Evolutionary conservation across 1,284 basidiomycete genomes (phyloP).

Genomic region (Phlebopus sp.): DNA sequence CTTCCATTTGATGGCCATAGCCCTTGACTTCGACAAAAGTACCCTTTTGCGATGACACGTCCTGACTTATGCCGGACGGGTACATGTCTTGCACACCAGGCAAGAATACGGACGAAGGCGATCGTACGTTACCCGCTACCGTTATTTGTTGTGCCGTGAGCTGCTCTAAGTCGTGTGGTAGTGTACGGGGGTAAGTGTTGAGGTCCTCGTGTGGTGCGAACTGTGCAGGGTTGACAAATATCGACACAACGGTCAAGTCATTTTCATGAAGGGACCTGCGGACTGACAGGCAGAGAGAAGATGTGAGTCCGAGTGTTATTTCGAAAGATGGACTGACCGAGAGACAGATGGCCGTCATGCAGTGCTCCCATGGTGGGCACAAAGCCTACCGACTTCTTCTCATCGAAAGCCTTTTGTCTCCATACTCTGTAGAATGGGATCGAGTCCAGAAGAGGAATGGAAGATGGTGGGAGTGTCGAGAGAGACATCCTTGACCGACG

Average conservation of each 20-base stretch:
- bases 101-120: constrained; percentile 73
- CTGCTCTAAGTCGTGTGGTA: constrained; percentile 61
- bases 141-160: constrained; percentile 36
- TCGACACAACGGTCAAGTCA: constrained; percentile 88
- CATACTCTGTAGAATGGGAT: constrained; percentile 74
- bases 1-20: constrained; percentile 86
- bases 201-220: constrained; percentile 97
- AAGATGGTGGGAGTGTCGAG: constrained; percentile 41
- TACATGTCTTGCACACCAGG: constrained; percentile 85
- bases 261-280: constrained; percentile 72
- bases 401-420: constrained; percentile 63
- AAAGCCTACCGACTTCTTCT: constrained; percentile 77
- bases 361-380: constrained; percentile 98
- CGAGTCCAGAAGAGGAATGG: constrained; percentile 77
- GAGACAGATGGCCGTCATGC: constrained; percentile 88
- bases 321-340: constrained; percentile 55
- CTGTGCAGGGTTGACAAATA: constrained; percentile 98
- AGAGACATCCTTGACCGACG: constrained; percentile 15
- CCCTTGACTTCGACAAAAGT: constrained; percentile 92
- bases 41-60: constrained; percentile 75
- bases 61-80: constrained; percentile 81
- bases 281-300: constrained; percentile 44
- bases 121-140: constrained; percentile 31
- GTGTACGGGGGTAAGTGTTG: constrained; percentile 85
- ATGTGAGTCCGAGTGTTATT: constrained; percentile 1